Base-by-base conservation (phyloP, 805 yeast genomes). In the Myxozyma lipomycoides region DNA sequence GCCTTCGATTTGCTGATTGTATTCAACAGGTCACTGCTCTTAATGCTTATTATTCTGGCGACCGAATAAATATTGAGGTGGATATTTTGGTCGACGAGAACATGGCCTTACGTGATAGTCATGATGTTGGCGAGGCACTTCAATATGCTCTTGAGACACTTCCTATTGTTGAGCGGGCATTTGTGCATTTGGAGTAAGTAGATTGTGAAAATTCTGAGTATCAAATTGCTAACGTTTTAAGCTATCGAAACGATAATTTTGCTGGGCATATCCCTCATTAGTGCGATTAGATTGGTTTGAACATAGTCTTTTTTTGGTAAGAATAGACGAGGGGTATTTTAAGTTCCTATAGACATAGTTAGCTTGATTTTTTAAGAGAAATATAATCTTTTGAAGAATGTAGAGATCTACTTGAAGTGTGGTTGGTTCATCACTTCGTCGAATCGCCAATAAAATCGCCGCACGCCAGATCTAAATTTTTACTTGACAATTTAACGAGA, bases 101-200 rank as follows among this genome's bases (percentile, higher is more conserved):
- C 7, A 67, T 82, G 56, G 64, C 73, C 2, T 69, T 85, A 61
- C 76, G 81, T 51, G 95, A 86, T 60, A 73, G 82, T 47, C 95
- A 86, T 65, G 95, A 86, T 64, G 72, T 86, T 32, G 95, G 87
- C 2, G 95, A 85, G 65, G 82, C 90, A 0, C 68, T 86, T 40
- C 95, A 86, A 66, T 86, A 84, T 62, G 85, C 93, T 1, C 73
- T 86, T 23, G 95, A 86, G 58, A 79, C 89, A 0, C 69, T 86
- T 52, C 89, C 91, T 0, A 77, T 73, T 65, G 89, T 86, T 1
- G 91, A 86, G 63, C 71, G 95, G 46, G 88, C 90, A 1, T 86
- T 82, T 72, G 93, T 86, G 17, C 95, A 86, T 64, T 73, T 85
- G 28, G 95, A 86, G 60, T 81, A 81, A 30, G 60, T 51, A 21